These are phyloP conservation scores for Uncinocarpus reesii DNA, from an alignment of 2,329 filamentous ascomycete species.

Conservation along the genomic window DNA sequence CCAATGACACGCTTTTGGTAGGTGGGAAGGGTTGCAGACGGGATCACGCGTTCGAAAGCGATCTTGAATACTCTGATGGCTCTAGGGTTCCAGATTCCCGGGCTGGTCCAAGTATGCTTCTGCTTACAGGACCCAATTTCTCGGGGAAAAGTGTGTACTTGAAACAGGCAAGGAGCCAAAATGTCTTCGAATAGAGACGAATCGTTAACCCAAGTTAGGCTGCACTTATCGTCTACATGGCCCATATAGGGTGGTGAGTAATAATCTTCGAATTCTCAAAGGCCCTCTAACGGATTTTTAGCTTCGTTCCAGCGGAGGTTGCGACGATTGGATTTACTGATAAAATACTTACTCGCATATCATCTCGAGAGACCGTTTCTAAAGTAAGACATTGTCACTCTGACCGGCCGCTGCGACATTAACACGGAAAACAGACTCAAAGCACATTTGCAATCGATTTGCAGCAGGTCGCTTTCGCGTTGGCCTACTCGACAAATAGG, in stretches of 20 bases:
- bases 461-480: conserved; percentile 69
- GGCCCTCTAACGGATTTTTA: conserved; percentile 27
- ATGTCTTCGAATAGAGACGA: neutral
- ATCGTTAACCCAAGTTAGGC: conserved; percentile 35
- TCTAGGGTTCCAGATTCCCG: conserved; percentile 7
- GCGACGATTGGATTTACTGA: conserved; percentile 81
- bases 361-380: conserved; percentile 60
- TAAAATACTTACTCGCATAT: conserved; percentile 78
- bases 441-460: conserved; percentile 72
- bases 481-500: conserved; percentile 61
- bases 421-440: conserved; percentile 38
- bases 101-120: conserved; percentile 54
- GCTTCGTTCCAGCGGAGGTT: conserved; percentile 71
- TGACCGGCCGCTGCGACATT: neutral
- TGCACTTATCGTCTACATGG: conserved; percentile 81
- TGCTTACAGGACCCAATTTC: conserved; percentile 89
- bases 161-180: conserved; percentile 52
- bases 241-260: conserved; percentile 61
- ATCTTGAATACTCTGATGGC: neutral
- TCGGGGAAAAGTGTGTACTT: conserved; percentile 95
- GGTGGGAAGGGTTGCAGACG: conserved; percentile 41
- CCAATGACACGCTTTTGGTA: conserved; percentile 64
- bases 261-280: neutral
- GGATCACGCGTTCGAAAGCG: neutral
- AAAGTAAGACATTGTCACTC: conserved; percentile 28